These are phyloP conservation scores for Phaeotremella skinneri DNA, from an alignment of 768 basidiomycete species.

Conservation along the genomic window DNA sequence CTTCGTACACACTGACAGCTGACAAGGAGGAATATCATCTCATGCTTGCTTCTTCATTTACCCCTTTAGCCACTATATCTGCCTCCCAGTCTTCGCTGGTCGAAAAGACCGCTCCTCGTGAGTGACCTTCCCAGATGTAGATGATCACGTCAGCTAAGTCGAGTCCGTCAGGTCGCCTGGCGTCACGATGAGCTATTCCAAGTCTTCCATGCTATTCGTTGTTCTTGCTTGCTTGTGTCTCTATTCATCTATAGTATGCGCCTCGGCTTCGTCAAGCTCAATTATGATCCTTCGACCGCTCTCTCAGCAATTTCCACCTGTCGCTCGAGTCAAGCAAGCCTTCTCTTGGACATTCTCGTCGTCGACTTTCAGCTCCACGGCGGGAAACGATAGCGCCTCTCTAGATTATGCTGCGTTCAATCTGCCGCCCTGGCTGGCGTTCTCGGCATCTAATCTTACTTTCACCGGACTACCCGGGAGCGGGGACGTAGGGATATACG, in stretches of 20 bases:
- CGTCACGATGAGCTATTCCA: neutral
- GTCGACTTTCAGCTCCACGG: conserved; percentile 59
- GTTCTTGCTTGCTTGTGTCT: neutral
- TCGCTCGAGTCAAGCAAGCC: conserved; percentile 64
- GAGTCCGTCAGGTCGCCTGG: neutral
- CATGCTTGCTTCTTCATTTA: too few species aligned
- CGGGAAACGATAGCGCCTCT: conserved; percentile 48
- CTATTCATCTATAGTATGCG: conserved; percentile 4
- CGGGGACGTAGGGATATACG: conserved; percentile 62
- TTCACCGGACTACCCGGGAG: conserved; percentile 66
- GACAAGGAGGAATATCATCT: too few species aligned
- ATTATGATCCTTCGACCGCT: conserved; percentile 58
- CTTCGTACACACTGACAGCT: too few species aligned
- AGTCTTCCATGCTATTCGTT: neutral
- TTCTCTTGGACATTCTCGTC: conserved; percentile 70
- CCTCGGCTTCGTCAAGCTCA: neutral
- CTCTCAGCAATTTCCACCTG: conserved; percentile 68
- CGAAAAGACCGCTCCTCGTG: neutral
- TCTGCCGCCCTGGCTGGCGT: conserved; percentile 72
- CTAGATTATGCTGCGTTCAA: conserved; percentile 59
- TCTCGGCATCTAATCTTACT: conserved; percentile 61
- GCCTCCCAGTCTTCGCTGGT: neutral
- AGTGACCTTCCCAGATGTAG: neutral
- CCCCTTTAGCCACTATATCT: neutral
- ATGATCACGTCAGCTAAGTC: neutral